A percentile compares a stretch with the other conserved stretches of the same genome.
These are phyloP conservation scores for Ceratocystis eucalypticola DNA, from an alignment of 2,329 filamentous ascomycete species.

Conservation along the genomic window DNA sequence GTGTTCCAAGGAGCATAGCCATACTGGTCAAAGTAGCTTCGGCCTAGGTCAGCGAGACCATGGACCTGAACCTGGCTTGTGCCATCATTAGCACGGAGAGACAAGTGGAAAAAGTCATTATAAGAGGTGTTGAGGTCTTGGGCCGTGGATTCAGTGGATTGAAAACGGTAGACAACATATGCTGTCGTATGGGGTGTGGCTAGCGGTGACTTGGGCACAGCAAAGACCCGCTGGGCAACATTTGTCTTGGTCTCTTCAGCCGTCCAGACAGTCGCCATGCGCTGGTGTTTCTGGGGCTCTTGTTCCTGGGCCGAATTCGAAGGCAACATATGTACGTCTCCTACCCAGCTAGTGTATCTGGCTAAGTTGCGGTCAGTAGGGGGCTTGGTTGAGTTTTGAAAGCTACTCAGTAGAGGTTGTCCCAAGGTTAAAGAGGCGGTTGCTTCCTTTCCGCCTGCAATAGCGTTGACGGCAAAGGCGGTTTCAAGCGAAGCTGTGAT, in stretches of 20 bases:
- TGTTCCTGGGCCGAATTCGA: not conserved
- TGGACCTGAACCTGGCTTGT: slow-evolving; percentile 8
- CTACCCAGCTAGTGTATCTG: not conserved
- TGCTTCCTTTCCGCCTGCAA: slow-evolving; percentile 12
- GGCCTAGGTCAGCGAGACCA: slow-evolving; percentile 9
- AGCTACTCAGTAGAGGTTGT: not conserved
- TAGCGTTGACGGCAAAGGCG: slow-evolving; percentile 8
- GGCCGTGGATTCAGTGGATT: slow-evolving; percentile 4
- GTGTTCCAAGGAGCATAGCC: slow-evolving; percentile 14
- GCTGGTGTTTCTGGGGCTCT: not conserved
- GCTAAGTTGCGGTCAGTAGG: not conserved
- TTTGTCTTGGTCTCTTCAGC: not conserved
- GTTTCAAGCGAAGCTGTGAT: slow-evolving; percentile 11
- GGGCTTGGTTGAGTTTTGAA: not conserved
- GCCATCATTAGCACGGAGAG: slow-evolving; percentile 4
- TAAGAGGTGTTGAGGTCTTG: slow-evolving; percentile 1
- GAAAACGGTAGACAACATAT: slow-evolving; percentile 13
- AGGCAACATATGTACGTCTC: not conserved
- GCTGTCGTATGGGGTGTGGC: not conserved
- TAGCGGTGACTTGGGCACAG: not conserved
- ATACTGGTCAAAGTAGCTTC: slow-evolving; percentile 15
- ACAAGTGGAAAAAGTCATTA: slow-evolving; percentile 14
- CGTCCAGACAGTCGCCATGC: slow-evolving; percentile 8
- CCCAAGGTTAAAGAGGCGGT: not conserved
- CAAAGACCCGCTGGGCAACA: not conserved